A percentile compares a stretch with the other conserved stretches of the same genome.
phyloP scores from a whole-genome alignment of 305 asterid genomes.

The Solanum chacoense region DNA sequence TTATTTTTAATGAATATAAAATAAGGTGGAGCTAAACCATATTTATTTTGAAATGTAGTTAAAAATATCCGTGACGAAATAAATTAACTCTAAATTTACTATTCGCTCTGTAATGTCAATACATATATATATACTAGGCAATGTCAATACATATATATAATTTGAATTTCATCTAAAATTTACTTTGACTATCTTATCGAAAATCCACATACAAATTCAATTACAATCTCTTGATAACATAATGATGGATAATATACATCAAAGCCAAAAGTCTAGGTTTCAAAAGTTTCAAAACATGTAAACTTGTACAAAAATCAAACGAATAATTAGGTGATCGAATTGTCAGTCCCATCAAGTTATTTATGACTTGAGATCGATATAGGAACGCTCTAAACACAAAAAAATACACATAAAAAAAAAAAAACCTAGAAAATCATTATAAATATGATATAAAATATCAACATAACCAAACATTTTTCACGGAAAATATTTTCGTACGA shows the following conservation, averaged over 20 bases:
- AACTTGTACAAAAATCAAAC: no score
- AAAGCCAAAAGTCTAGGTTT: no score
- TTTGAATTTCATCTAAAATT: neutral
- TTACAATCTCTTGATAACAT: neutral
- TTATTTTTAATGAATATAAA: neutral
- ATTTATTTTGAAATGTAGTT: neutral
- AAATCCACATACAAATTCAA: neutral
- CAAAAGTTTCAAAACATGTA: accelerated
- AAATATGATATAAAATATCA: no score
- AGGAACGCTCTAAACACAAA: accelerated
- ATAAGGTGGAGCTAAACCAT: neutral
- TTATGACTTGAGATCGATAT: no score
- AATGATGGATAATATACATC: neutral
- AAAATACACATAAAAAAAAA: no score
- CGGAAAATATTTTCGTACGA: accelerated
- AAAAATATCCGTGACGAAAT: neutral
- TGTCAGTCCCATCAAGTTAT: neutral
- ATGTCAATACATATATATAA: neutral
- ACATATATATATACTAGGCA: neutral
- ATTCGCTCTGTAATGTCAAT: no score
- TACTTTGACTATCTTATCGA: neutral
- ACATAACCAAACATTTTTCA: neutral
- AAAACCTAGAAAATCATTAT: no score
- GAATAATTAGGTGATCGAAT: accelerated
- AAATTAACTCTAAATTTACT: neutral